Base-by-base conservation (phyloP, 495 filamentous ascomycete species). In the Aspergillus haitiensis region DNA sequence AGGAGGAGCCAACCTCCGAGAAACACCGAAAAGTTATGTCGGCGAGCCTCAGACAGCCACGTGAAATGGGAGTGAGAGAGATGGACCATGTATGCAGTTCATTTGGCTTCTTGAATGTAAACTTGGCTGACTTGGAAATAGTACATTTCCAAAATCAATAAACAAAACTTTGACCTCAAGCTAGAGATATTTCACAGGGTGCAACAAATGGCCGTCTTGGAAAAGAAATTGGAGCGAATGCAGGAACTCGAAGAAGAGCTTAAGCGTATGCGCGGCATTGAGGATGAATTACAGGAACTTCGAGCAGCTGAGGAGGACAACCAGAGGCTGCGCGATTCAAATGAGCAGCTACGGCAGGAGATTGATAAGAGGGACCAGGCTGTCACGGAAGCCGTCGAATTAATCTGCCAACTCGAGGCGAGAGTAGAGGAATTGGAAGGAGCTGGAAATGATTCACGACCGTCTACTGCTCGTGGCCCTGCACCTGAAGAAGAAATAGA, bases 111-210 rank as follows among this genome's bases (percentile, higher is more conserved):
- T 21, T 40, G n/a, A 15, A 36, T 59, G 9, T 16, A 49, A 53
- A 49, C 15, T 34, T 42, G 50, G 52, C 50, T 59, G 11, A 65
- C n/a, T 31, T 10, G 8, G 5, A 58, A 11, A 18, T 60, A 81
- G 75, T 77, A 81, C 59, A 72, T 82, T 50, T 84, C 81, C 2
- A 89, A 83, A 49, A 75, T 96, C 47, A 86, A 88, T 67, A 95
- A 95, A 66, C 84, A 93, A 67, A 94, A 96, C 64, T 97, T 96
- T 67, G 89, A 93, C 67, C 78, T 97, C 57, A 96, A 96, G 71
- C 77, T 96, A 49, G 89, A 93, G 60, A 78, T 96, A 2, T 89
- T 84, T 64, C 89, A 96, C 62, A 81, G 87, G 15, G 70, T 77
- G 10, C 78, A 87, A 50, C 84, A 90, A 35, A 79, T 90, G 61